A percentile compares a stretch with the other conserved stretches of the same genome.
phyloP scores from a whole-genome alignment of 2,329 filamentous ascomycete genomes.

The Cercospora citrullina region DNA sequence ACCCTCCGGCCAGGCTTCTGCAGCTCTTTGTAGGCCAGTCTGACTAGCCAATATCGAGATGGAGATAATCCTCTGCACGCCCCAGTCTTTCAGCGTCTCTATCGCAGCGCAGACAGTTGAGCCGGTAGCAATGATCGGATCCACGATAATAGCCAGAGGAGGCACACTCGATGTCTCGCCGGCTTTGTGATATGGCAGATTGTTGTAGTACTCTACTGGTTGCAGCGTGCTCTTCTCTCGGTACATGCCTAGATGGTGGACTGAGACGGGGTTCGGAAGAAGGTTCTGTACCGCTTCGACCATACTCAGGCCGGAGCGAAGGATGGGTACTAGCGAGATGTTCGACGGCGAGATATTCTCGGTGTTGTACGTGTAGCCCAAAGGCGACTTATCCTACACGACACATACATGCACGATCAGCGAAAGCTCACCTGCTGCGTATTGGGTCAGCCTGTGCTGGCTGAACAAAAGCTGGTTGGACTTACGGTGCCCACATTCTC shows the following conservation, averaged over 20 bases:
- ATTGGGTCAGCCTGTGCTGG: constrained; percentile 30
- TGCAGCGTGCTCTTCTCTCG: constrained; percentile 83
- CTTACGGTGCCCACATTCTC: constrained; percentile 64
- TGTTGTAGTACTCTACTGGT: constrained; percentile 97
- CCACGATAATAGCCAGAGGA: constrained; percentile 77
- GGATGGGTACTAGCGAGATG: constrained; percentile 83
- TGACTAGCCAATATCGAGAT: constrained; percentile 72
- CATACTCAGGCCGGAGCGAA: constrained; percentile 91
- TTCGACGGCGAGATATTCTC: constrained; percentile 62
- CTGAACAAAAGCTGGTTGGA: constrained; percentile 28
- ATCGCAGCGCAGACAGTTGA: constrained; percentile 88
- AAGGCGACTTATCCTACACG: constrained; percentile 69
- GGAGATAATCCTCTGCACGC: constrained; percentile 77
- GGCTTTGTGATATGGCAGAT: constrained; percentile 71
- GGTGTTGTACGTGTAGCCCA: constrained; percentile 73
- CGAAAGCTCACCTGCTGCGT: constrained; percentile 19
- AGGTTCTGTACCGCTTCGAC: constrained; percentile 81
- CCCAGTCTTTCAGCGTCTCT: constrained; percentile 86
- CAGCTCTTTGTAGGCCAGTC: constrained; percentile 69
- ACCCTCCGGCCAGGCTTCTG: constrained; percentile 73
- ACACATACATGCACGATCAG: constrained; percentile 13
- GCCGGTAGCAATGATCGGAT: constrained; percentile 92
- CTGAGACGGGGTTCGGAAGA: constrained; percentile 74
- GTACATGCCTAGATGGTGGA: constrained; percentile 94
- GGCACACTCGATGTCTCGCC: constrained; percentile 49